Evolutionary conservation across 2,329 filamentous ascomycete species (phyloP), one percentile per base, ranked within the genome.

Genomic region (Colletotrichum magnum): DNA sequence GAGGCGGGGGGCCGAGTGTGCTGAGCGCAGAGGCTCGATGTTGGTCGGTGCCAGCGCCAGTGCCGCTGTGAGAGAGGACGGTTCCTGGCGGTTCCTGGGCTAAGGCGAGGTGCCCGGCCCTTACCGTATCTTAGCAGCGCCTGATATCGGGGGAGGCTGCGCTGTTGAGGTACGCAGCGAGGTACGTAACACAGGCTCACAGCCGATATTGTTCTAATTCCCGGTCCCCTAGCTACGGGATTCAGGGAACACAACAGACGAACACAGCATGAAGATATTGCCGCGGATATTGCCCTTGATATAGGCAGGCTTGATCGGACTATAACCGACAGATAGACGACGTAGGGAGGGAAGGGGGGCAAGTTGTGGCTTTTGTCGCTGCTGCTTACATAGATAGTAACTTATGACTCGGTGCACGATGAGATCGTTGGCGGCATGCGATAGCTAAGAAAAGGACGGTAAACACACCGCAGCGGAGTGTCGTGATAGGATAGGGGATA

Each of bases 31-130:
- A 36, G 66, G 48, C 54, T 56, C 41, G 41, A 47, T 53, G 61
- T 24, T 59, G 54, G 61, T 64, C 43, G 43, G 56, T 66, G 66
- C 62, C 50, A 32, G 41, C 51, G 64, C 41, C 21, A 32, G 41
- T 50, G 64, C 41, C 21, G 28, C n/a, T 36, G 59, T 39, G 50
- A 62, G 16, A 43, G 16, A 39, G 41, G 41, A 15, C 16, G 41
- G 32, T 66, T 54, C 48, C 66, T 60, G 61, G 43, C 21, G 21
- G 21, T 24, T 24, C 21, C 21, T 24, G 21, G 21, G 21, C 66
- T 56, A 65, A n/a, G 43, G 62, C 56, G 66, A 66, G 66, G 66
- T 57, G 60, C 66, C 62, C 56, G 62, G 47, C 52, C 48, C 64
- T 36, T 41, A 56, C 32, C 28, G 26, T 15, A 36, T n/a, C 45